These are phyloP conservation scores for Penicillium tannophilum DNA, from an alignment of 495 filamentous ascomycete species.

Conservation along the genomic window DNA sequence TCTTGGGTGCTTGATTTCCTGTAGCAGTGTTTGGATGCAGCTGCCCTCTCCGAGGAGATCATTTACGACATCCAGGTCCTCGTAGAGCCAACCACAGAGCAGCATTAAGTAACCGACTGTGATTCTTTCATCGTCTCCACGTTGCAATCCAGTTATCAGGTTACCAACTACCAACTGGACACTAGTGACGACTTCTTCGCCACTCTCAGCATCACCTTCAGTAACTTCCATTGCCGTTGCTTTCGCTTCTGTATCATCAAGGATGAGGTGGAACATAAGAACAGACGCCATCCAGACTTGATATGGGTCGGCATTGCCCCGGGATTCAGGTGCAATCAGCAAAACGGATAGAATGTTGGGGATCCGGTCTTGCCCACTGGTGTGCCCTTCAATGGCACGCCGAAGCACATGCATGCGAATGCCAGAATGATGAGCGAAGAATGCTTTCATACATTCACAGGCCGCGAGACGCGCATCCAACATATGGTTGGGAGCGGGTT, in stretches of 20 bases:
- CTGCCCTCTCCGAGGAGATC: conserved; percentile 96
- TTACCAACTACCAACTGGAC: conserved; percentile 86
- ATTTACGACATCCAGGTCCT: conserved; percentile 87
- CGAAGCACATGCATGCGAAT: conserved; percentile 84
- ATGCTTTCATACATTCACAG: conserved; percentile 88
- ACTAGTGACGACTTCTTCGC: conserved; percentile 94
- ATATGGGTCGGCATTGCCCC: conserved; percentile 76
- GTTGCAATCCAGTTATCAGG: conserved; percentile 72
- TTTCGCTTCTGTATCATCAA: conserved; percentile 80
- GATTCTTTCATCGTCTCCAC: conserved; percentile 77
- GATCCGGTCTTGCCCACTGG: conserved; percentile 74
- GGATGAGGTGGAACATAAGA: conserved; percentile 87
- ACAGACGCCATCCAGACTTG: conserved; percentile 88
- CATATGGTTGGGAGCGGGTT: conserved; percentile 60
- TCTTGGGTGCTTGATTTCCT: conserved; percentile 65
- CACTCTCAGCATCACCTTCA: conserved; percentile 85
- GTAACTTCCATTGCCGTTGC: conserved; percentile 75
- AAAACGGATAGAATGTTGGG: conserved; percentile 90
- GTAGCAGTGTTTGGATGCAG: conserved; percentile 81
- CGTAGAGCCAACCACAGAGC: conserved; percentile 90
- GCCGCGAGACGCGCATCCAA: conserved; percentile 84
- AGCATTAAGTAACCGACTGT: conserved; percentile 89
- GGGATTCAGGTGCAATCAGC: conserved; percentile 60
- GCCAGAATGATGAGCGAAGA: conserved; percentile 75
- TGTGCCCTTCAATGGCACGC: conserved; percentile 86